Base-by-base conservation (phyloP, 2,329 filamentous ascomycete species). In the Sporothrix inflata region DNA sequence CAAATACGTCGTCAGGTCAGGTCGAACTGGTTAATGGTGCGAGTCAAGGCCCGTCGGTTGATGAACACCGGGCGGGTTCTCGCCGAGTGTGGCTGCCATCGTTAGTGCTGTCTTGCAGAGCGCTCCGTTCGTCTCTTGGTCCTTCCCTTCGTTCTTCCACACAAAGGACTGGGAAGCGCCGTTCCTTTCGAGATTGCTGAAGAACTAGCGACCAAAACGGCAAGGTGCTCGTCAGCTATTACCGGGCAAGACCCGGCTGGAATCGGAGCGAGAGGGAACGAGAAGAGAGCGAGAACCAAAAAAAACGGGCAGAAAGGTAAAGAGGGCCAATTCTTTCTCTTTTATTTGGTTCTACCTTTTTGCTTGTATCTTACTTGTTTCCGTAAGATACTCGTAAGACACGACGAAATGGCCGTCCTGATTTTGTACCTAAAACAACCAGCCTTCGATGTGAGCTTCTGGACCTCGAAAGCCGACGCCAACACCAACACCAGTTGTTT, bases 191-290 rank as follows among this genome's bases (percentile, higher is more conserved):
- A 71, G 45, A 30, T 53, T 55, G 42, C 53, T 57, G 51, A 21
- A 70, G 51, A 61, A 70, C 69, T 71, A 71, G 40, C 49, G 16
- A 57, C 49, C 34, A 60, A 71, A 67, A 60, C 49, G 70, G 65
- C 57, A 69, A 70, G 47, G 71, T 51, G 71, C 49, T 65, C 57
- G n/a, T 65, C 49, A 40, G 49, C 27, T 71, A 63, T 55, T 71
- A 55, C 55, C 67, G 47, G 71, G 7, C 71, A 66, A 47, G 57
- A 42, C 66, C 55, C 71, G 71, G 71, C 24, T 55, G 61, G 42
- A 71, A 55, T 71, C 70, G 70, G 70, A 71, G 66, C 66, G 47
- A 55, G 34, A 69, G 34, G 45, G 57, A 42, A 40, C 11, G 49
- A 53, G 47, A 4, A 7, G 19, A 40, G 19, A 40, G 19, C 3